These are phyloP conservation scores for Fusarium sp. DNA, from an alignment of 2,329 filamentous ascomycete genomes.

Conservation along the genomic window DNA sequence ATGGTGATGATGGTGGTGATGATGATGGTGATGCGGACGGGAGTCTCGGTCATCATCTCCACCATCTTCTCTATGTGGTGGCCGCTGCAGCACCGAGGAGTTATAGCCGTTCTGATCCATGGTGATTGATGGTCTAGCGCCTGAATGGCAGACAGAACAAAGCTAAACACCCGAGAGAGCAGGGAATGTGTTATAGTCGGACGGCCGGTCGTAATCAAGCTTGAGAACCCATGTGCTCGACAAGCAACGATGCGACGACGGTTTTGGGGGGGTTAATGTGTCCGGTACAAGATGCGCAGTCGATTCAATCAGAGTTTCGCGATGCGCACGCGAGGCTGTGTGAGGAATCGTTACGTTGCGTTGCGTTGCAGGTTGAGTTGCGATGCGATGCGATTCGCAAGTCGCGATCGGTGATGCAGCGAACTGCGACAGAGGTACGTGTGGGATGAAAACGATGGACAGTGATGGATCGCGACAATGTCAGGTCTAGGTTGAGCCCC, in stretches of 20 bases:
- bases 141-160: conserved; percentile 22
- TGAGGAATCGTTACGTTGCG: conserved; percentile 4
- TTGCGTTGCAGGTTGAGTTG: conserved; percentile 1
- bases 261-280: conserved; percentile 5
- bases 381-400: conserved; percentile 35
- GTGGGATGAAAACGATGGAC: conserved; percentile 10
- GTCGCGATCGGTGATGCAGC: conserved; percentile 36
- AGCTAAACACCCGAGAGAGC: conserved; percentile 18
- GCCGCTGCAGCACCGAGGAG: conserved; percentile 61
- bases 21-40: conserved; percentile 46
- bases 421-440: conserved; percentile 19
- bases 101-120: conserved; percentile 60
- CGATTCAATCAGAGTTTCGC: conserved; percentile 36
- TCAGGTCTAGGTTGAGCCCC: conserved; percentile 27
- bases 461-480: conserved; percentile 33
- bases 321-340: conserved; percentile 42
- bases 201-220: conserved; percentile 32
- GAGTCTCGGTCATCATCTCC: conserved; percentile 50
- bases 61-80: conserved; percentile 51
- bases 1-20: conserved; percentile 49
- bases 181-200: conserved; percentile 32
- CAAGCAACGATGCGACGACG: conserved; percentile 34
- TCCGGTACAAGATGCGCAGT: conserved; percentile 29
- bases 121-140: conserved; percentile 39
- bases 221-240: conserved; percentile 43